Evolutionary conservation across 768 basidiomycete genomes (phyloP), one percentile per base, ranked within the genome.

Genomic region (Sporobolomyces roseus): DNA sequence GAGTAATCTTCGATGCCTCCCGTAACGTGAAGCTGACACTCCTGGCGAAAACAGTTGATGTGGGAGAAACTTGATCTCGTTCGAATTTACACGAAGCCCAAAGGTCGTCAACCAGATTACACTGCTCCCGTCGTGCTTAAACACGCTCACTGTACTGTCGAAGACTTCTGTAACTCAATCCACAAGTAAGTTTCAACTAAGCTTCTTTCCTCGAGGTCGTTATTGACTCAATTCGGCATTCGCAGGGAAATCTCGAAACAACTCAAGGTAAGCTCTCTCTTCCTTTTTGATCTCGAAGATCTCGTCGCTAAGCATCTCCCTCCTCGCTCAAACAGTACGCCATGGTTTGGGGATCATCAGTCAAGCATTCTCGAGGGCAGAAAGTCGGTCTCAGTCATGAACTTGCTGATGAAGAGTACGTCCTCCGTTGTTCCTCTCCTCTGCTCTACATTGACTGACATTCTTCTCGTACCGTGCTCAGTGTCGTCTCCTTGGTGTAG

Each of bases 351-450:
- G 94, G 94, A 55, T 83, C 92, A 0, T 94, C 91, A 72, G 94
- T 93, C n/a, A 97, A 97, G 81, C 96, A 99, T 77, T 82, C 91
- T 7, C 83, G 96, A 71, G 96, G 96, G 13, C 96, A 99, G 79
- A 96, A 97, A 78, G 91, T 93, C 35, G 92, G 93, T 14, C 73
- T 91, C 58, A 91, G 92, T 27, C 92, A 93, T 75, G 78, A 87
- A 14, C 79, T 94, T 36, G 89, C 91, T 13, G 91, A 93, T 74
- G 91, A 93, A 80, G 91, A 93, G 89, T 86, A 35, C 30, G 49
- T 52, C 53, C 12, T 33, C 50, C 48, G 9, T 49, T 43, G 16
- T 12, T 25, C n/a, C 49, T 35, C 17, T 23, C n/a, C 14, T 19
- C 36, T 30, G 46, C 3, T 35, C 4, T 35, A 7, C 27, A 25